Evolutionary conservation across 1,139 yeast genomes (phyloP).

Genomic region (Kurtzmaniella quercitrusa): DNA sequence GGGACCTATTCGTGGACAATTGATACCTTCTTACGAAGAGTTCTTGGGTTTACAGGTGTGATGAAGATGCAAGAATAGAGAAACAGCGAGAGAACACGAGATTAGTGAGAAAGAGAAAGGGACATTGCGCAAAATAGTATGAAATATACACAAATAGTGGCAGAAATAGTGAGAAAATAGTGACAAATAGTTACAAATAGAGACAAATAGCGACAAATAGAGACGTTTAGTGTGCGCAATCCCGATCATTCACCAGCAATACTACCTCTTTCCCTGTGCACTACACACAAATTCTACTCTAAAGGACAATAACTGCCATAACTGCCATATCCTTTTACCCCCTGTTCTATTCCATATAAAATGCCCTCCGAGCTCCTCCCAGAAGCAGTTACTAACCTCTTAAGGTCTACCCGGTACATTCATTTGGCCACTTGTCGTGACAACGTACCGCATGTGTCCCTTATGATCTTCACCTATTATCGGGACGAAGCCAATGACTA

Average conservation of each 20-base stretch:
- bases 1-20: too few relatives aligned
- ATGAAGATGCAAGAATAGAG: too few relatives aligned
- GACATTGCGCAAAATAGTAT: neutral
- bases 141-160: neutral
- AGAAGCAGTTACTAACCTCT: conserved; percentile 47
- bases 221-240: too few relatives aligned
- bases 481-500: conserved; percentile 36
- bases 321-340: too few relatives aligned
- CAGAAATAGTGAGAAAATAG: neutral
- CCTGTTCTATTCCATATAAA: neutral
- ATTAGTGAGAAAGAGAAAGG: neutral
- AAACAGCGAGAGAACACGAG: too few relatives aligned
- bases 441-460: conserved; percentile 73
- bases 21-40: too few relatives aligned
- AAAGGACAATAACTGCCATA: neutral
- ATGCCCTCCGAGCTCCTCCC: conserved; percentile 37
- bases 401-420: conserved; percentile 60
- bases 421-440: conserved; percentile 77
- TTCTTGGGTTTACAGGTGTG: too few relatives aligned
- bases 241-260: too few relatives aligned
- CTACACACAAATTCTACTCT: neutral
- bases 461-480: conserved; percentile 81
- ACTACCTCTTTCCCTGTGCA: too few relatives aligned
- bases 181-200: neutral
- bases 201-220: neutral